A percentile compares a stretch with the other conserved stretches of the same genome.
These are phyloP conservation scores for Staphylotrichum longicolle DNA, from an alignment of 495 filamentous ascomycete species.

Conservation along the genomic window DNA sequence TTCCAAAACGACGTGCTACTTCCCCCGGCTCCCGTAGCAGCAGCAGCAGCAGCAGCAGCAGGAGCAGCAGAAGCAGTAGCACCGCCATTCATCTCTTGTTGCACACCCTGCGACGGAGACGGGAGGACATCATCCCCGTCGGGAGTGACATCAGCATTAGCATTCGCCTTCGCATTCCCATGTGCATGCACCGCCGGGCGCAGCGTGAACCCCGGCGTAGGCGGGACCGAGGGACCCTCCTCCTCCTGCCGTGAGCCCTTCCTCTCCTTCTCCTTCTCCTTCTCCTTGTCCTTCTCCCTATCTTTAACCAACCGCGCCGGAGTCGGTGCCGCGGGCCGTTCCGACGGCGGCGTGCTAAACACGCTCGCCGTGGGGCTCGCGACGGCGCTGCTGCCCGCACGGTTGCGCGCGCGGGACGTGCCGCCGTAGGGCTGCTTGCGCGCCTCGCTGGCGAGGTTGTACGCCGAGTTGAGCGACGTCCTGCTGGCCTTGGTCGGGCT, in stretches of 20 bases:
- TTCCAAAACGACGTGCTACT: slow-evolving; percentile 44
- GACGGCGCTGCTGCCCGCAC: slow-evolving; percentile 23
- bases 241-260: slow-evolving; percentile 11
- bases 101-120: too few species aligned
- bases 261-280: slow-evolving; percentile 22
- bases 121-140: too few species aligned
- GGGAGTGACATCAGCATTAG: background rate
- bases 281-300: background rate
- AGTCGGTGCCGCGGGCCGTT: background rate
- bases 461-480: slow-evolving; percentile 35
- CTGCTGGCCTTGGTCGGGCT: slow-evolving; percentile 47
- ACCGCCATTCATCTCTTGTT: too few species aligned
- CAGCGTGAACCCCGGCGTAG: slow-evolving; percentile 44
- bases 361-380: slow-evolving; percentile 34
- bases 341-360: slow-evolving; percentile 22
- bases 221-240: slow-evolving; percentile 26
- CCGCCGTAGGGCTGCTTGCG: slow-evolving; percentile 43
- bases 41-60: background rate
- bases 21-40: background rate
- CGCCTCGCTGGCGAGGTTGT: slow-evolving; percentile 42
- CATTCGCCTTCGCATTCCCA: slow-evolving; percentile 28
- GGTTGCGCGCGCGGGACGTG: slow-evolving; percentile 23
- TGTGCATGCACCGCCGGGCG: slow-evolving; percentile 19
- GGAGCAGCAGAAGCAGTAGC: too few species aligned
- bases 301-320: slow-evolving; percentile 16